phyloP scores from a whole-genome alignment of 1,284 basidiomycete species.

The Pseudozyma tsukubaensis region DNA sequence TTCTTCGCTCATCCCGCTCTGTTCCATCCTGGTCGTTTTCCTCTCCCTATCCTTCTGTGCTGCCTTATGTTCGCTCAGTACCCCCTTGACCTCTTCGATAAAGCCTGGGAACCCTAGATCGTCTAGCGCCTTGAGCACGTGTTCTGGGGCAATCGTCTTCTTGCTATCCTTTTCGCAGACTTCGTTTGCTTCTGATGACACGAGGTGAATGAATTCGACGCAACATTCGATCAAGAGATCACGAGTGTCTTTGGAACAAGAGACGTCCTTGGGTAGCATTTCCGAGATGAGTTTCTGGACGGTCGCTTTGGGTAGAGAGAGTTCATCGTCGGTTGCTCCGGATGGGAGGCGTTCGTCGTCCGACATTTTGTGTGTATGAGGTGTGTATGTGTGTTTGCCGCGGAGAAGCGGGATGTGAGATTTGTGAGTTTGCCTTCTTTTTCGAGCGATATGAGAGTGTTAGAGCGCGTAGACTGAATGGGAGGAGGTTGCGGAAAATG shows the following conservation, averaged over 20 bases:
- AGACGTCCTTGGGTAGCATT: slow-evolving; percentile 86
- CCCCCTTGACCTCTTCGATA: slow-evolving; percentile 87
- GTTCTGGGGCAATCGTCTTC: slow-evolving; percentile 98
- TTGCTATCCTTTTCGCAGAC: slow-evolving; percentile 98
- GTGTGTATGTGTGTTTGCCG: neutral
- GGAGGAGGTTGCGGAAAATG: neutral
- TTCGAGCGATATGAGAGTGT: neutral
- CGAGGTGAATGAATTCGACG: slow-evolving; percentile 98
- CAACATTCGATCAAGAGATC: slow-evolving; percentile 97
- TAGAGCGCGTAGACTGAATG: neutral
- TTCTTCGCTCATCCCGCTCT: slow-evolving; percentile 89
- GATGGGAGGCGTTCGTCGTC: slow-evolving; percentile 79
- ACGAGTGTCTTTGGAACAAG: slow-evolving; percentile 92
- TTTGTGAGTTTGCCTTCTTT: neutral
- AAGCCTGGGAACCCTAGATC: slow-evolving; percentile 90
- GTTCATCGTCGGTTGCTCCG: slow-evolving; percentile 82
- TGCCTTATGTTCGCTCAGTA: slow-evolving; percentile 93
- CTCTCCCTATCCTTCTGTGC: slow-evolving; percentile 82
- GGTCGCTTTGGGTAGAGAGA: slow-evolving; percentile 94
- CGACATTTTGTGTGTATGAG: slow-evolving; percentile 74
- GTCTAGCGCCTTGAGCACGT: slow-evolving; percentile 92
- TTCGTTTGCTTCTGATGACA: slow-evolving; percentile 97
- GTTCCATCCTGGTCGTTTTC: slow-evolving; percentile 78
- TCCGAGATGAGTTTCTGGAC: slow-evolving; percentile 97
- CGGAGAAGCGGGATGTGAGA: neutral